Percentiles rank a stretch among this genome's conserved stretches.
These are phyloP conservation scores for Ceratobasidium sp. DNA, from an alignment of 1,284 basidiomycete species.

Conservation along the genomic window DNA sequence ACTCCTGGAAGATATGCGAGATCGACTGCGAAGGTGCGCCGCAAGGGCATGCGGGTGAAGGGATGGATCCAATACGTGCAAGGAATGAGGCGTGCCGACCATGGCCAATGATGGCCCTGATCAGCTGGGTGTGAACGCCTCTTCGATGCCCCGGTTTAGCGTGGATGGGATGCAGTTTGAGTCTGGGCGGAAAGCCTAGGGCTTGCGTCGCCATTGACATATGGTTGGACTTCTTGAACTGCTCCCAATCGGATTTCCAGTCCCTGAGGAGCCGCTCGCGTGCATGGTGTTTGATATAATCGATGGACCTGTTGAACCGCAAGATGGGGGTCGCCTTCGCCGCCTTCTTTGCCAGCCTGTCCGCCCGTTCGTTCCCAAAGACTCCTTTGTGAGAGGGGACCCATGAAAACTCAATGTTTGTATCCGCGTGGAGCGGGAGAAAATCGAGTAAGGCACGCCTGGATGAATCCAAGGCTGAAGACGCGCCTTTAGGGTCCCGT, in stretches of 20 bases:
- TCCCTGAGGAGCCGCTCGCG: neutral
- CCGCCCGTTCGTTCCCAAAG: slow-evolving; percentile 38
- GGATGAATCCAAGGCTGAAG: too few relatives aligned
- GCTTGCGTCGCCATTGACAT: neutral
- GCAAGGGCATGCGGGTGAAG: neutral
- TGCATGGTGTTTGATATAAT: neutral
- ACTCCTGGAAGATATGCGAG: neutral
- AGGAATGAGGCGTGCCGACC: neutral
- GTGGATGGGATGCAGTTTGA: neutral
- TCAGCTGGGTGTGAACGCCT: neutral
- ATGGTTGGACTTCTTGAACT: neutral
- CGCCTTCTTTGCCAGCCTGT: slow-evolving; percentile 1
- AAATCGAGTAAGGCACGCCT: too few relatives aligned
- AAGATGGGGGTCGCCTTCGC: neutral
- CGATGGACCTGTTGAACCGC: neutral
- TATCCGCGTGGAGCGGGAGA: too few relatives aligned
- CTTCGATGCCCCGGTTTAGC: neutral
- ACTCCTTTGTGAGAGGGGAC: slow-evolving; percentile 38
- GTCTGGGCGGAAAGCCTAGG: neutral
- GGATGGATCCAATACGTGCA: neutral
- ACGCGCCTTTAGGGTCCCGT: too few relatives aligned
- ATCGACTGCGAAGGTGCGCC: neutral
- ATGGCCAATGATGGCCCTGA: neutral
- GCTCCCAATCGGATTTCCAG: neutral
- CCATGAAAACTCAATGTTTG: slow-evolving; percentile 9